Evolutionary conservation across 1,284 basidiomycete genomes (phyloP), one percentile per base, ranked within the genome.

Genomic region (Coriolopsis trogii): DNA sequence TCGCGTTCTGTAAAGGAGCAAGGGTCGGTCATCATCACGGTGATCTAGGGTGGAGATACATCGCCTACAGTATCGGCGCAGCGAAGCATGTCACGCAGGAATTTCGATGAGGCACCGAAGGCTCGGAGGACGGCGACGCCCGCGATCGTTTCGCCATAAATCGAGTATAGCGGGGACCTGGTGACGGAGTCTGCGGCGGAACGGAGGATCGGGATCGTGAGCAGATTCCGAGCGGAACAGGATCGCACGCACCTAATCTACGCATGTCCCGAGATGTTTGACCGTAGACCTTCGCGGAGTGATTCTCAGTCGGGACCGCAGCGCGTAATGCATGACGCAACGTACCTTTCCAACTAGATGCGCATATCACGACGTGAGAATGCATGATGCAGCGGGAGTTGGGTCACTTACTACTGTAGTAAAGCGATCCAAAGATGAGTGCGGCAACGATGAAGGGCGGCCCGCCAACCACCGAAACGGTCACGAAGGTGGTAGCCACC

Each of bases 261-360:
- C 93, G 81, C 90, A 95, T 90, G 67, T 95, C 93, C 53, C 93
- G 81, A 16, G 90, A 90, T 1, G 91, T 91, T 68, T 93, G 92
- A 36, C 91, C 89, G 62, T 93, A 93, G 8, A 94, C 80, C 75
- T 89, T 48, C 37, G 48, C 47, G 46, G 43, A 42, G 30, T 39
- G 36, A 16, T 41, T 40, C 46, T 58, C 31, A 48, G 43, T 37
- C 24, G 23, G 33, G 26, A 34, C 20, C 20, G 28, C 2, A 31
- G 25, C 42, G 49, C 39, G 51, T 42, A 43, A 52, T 20, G 5
- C 41, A 49, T 51, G 46, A 49, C 44, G 40, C 51, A 46, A 53
- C 51, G 49, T 59, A 79, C 78, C 71, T 77, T 81, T 24, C 76
- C 78, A 62, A 75, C 79, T 81, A 49, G 12, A 58, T 13, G 29